Conservation (phyloP, 2,329 filamentous ascomycete genomes). For the Coniochaeta prunicola region DNA sequence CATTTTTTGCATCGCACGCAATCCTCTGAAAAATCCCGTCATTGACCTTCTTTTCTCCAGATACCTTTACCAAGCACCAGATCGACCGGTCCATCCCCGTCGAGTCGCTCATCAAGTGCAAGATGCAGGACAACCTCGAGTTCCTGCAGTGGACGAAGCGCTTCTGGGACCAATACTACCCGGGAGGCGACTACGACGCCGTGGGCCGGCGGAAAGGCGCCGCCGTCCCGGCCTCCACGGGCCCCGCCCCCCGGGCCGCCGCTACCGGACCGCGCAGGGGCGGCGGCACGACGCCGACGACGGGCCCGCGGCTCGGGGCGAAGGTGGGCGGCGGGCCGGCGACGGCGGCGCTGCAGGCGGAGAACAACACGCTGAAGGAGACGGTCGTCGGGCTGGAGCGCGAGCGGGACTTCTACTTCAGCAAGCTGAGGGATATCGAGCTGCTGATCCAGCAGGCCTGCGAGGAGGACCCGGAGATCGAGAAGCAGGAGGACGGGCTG, state of each 20-base stretch:
- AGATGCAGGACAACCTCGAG: conserved; percentile 99
- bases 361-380: conserved; percentile 87
- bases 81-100: conserved; percentile 89
- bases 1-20: background rate
- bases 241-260: conserved; percentile 39
- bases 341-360: conserved; percentile 67
- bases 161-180: conserved; percentile 98
- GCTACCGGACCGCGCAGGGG: conserved; percentile 43
- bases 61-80: conserved; percentile 75
- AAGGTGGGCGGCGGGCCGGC: conserved; percentile 50
- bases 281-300: conserved; percentile 58
- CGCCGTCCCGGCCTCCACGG: conserved; percentile 43
- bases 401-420: conserved; percentile 98
- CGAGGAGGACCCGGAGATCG: conserved; percentile 85
- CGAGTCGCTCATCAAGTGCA: conserved; percentile 87
- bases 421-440: conserved; percentile 96
- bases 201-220: conserved; percentile 75
- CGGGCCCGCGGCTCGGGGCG: conserved; percentile 38
- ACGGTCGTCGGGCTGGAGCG: conserved; percentile 91
- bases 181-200: conserved; percentile 94
- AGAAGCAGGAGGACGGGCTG: conserved; percentile 86
- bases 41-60: conserved; percentile 33
- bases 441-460: conserved; percentile 87
- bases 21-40: background rate
- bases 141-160: conserved; percentile 96